These are phyloP conservation scores for Trapa incisa DNA, from an alignment of 345 rosid genomes.

Conservation along the genomic window DNA sequence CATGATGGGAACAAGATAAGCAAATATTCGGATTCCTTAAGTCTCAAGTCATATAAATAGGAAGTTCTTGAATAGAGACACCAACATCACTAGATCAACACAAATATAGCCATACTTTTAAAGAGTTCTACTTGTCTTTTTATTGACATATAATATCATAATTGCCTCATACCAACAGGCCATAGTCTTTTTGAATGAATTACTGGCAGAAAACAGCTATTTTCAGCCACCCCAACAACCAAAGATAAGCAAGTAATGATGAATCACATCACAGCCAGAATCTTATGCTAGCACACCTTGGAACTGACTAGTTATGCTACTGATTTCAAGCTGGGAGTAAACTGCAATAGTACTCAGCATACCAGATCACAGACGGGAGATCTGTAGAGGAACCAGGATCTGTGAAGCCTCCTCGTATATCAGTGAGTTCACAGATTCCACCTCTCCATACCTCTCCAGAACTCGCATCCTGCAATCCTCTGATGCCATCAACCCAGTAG, in stretches of 20 bases:
- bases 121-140: too few relatives aligned
- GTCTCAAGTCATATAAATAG: too few relatives aligned
- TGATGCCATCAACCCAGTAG: conserved; percentile 82
- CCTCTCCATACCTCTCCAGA: conserved; percentile 76
- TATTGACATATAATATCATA: too few relatives aligned
- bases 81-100: too few relatives aligned
- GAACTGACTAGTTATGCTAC: not conserved
- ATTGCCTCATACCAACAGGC: not conserved
- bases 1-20: too few relatives aligned
- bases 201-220: not conserved
- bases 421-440: conserved; percentile 65
- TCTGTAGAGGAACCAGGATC: conserved; percentile 59
- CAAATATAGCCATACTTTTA: too few relatives aligned
- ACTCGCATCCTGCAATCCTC: conserved; percentile 93
- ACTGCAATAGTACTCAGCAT: not conserved
- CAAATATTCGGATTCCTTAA: too few relatives aligned
- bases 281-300: not conserved
- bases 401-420: conserved; percentile 53
- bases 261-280: not conserved
- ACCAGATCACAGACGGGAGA: conserved; percentile 55
- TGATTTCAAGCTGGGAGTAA: not conserved
- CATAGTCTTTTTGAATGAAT: too few relatives aligned
- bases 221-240: not conserved
- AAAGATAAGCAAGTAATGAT: not conserved
- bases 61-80: too few relatives aligned